These are phyloP conservation scores for Grosmannia serpens DNA, from an alignment of 2,329 filamentous ascomycete genomes.

Conservation along the genomic window DNA sequence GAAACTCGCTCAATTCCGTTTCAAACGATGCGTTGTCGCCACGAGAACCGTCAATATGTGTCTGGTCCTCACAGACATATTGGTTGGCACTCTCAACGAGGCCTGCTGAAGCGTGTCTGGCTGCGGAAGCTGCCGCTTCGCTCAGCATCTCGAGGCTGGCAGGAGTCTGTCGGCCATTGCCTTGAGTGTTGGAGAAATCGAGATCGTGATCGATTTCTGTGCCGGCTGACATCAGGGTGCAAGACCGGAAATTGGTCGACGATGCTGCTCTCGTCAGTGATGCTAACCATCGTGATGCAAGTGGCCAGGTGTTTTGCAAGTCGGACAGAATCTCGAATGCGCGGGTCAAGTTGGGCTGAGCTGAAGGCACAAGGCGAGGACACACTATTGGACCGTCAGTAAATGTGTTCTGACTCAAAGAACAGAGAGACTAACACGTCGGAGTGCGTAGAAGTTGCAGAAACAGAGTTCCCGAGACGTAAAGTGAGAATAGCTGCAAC, in stretches of 20 bases:
- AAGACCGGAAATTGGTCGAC: not conserved
- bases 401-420: not conserved
- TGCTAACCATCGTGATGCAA: constrained; percentile 4
- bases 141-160: constrained; percentile 3
- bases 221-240: not conserved
- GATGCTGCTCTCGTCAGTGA: constrained; percentile 2
- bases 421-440: not conserved
- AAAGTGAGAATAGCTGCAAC: constrained; percentile 1
- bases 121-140: constrained; percentile 1
- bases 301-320: constrained; percentile 5
- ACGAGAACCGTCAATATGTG: not conserved
- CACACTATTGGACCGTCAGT: not conserved
- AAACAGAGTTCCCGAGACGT: constrained; percentile 1
- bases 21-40: constrained; percentile 1
- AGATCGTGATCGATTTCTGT: not conserved
- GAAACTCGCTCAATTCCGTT: constrained; percentile 1
- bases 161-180: not conserved
- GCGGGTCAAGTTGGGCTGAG: not conserved
- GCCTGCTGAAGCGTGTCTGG: not conserved
- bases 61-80: not conserved
- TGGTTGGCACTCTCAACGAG: not conserved
- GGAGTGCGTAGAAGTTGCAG: constrained; percentile 3
- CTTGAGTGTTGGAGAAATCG: not conserved
- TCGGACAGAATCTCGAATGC: constrained; percentile 1
- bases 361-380: not conserved